Percentiles rank a stretch among this genome's conserved stretches.
These are phyloP conservation scores for Comarum palustre DNA, from an alignment of 306 rosid species.

Conservation along the genomic window DNA sequence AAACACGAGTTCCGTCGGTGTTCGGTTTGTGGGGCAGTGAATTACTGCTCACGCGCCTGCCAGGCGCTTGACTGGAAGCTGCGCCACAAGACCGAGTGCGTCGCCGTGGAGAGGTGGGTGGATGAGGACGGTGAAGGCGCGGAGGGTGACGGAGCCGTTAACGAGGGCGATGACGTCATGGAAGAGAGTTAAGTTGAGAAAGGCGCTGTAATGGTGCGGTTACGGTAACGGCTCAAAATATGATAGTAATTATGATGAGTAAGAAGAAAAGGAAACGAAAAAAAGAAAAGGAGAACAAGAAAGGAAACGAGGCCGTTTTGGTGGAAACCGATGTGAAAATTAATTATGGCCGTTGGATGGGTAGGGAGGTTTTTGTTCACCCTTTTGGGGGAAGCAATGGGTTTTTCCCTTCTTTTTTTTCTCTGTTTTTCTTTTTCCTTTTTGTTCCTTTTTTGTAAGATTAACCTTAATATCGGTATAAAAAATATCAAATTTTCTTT, in stretches of 20 bases:
- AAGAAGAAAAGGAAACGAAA: not conserved
- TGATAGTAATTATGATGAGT: not conserved
- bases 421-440: not conserved
- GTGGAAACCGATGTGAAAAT: slow-evolving; percentile 9
- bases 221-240: slow-evolving; percentile 20
- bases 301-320: slow-evolving; percentile 37
- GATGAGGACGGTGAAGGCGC: slow-evolving; percentile 56
- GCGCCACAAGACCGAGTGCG: slow-evolving; percentile 76
- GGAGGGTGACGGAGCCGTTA: slow-evolving; percentile 33
- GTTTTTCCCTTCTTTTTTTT: not conserved
- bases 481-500: slow-evolving; percentile 12
- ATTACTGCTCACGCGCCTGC: slow-evolving; percentile 92
- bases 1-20: slow-evolving; percentile 85
- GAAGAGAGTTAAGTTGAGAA: slow-evolving; percentile 32
- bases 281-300: not conserved
- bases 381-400: slow-evolving; percentile 15
- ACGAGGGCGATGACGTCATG: slow-evolving; percentile 34
- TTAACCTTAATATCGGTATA: slow-evolving; percentile 29
- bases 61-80: slow-evolving; percentile 97
- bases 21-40: slow-evolving; percentile 78
- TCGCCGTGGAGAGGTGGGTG: slow-evolving; percentile 62
- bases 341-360: slow-evolving; percentile 28
- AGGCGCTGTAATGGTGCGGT: not conserved
- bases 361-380: slow-evolving; percentile 8
- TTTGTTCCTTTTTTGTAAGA: slow-evolving; percentile 13